Evolutionary conservation across 164 flowering plant species (phyloP), one percentile per base, ranked within the genome.

Genomic region (Taxillus chinensis): DNA sequence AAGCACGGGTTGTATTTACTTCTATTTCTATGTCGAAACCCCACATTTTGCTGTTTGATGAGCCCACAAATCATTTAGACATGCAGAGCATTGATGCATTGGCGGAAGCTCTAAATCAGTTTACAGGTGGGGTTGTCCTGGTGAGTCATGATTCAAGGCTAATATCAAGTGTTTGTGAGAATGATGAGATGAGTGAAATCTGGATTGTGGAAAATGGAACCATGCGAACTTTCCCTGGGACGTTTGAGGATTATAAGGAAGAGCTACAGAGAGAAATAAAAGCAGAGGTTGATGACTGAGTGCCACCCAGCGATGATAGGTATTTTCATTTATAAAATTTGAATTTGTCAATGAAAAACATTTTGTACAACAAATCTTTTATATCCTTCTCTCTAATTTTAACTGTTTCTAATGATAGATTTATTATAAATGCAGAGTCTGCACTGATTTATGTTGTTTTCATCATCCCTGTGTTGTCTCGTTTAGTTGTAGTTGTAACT

Each of bases 61-160:
- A 82, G 68, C 86, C 86, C 3, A 82, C 86, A 2, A 84, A 85
- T 77, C 96, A 88, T 67, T 75, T 88, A 61, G 92, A 88, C 66
- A 88, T 86, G 96, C 88, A 88, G 70, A 88, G 96, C 64, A 86
- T 88, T 56, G 96, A 86, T 72, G 96, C 92, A 13, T 62, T 86
- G 72, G 92, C 92, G 3, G 89, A 84, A 67, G 96, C 92, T 3
- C 75, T 88, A 3, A 88, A 88, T 64, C 85, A 86, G 64, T 88
- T 86, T 61, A 79, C 80, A 9, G 96, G 96, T 8, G 96, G 95
- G 56, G 95, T 88, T 65, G 86, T 88, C 13, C 70, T 88, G 55
- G 92, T 88, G 46, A 88, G 95, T 64, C 95, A 88, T 57, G 95
- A 88, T 62, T 83, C 95, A 0, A 71, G 91, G 69, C 74, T 87